Percentiles rank a stretch among this genome's conserved stretches.
phyloP scores from a whole-genome alignment of 2,329 filamentous ascomycete species.

The Pseudogymnoascus destructans region DNA sequence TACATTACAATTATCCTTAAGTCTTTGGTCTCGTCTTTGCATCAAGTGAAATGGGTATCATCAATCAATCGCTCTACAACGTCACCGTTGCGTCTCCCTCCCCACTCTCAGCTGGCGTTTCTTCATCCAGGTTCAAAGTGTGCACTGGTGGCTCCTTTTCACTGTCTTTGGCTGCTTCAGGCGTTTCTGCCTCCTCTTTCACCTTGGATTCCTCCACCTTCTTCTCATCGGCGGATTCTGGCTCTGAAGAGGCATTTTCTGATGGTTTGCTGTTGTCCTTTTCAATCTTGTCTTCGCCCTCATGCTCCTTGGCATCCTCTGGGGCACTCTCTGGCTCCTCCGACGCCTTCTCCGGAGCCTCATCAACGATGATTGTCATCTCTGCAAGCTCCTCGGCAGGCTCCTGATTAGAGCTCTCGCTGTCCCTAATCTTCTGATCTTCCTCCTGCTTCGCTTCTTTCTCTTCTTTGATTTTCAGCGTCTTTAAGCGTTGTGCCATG shows the following conservation, averaged over 20 bases:
- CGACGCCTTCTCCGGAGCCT: constrained; percentile 18
- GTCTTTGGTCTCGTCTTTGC: constrained; percentile 8
- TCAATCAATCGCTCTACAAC: constrained; percentile 8
- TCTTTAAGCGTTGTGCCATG: constrained; percentile 34
- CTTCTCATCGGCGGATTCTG: constrained; percentile 7
- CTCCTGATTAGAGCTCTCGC: constrained; percentile 21
- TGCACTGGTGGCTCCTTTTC: constrained; percentile 10
- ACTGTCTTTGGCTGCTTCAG: constrained; percentile 19
- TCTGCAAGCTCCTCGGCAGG: constrained; percentile 10
- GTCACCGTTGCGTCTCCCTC: not conserved
- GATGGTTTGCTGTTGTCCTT: constrained; percentile 9
- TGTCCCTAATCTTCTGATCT: not conserved
- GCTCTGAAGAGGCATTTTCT: constrained; percentile 11
- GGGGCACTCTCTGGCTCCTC: constrained; percentile 18
- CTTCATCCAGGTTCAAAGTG: constrained; percentile 5
- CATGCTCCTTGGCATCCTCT: not conserved
- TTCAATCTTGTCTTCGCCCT: constrained; percentile 13
- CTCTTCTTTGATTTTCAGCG: constrained; percentile 36
- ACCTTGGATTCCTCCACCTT: constrained; percentile 17
- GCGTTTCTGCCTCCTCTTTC: constrained; percentile 16
- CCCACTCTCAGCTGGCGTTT: not conserved
- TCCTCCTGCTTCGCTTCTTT: constrained; percentile 18
- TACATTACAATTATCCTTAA: constrained; percentile 9
- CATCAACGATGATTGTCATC: constrained; percentile 10
- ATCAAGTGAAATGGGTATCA: constrained; percentile 8